Base-by-base conservation (phyloP, 2,329 filamentous ascomycete genomes). In the Chlorencoelia australis region DNA sequence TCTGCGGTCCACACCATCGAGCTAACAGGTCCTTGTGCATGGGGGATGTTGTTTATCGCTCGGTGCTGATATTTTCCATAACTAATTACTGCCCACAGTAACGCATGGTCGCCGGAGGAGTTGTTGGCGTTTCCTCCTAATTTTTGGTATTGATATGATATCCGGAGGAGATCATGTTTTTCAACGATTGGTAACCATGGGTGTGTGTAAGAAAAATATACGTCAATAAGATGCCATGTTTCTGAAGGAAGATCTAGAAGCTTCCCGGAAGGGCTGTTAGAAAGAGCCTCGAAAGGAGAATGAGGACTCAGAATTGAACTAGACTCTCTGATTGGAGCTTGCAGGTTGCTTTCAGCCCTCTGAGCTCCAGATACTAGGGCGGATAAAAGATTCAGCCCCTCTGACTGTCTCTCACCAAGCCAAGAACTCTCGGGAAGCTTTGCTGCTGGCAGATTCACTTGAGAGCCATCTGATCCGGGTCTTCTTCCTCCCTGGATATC, bases 151-250 rank as follows among this genome's bases (percentile, higher is more conserved):
- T 56, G 53, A 30, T 56, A 52, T 6, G 52, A 55, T 2, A 47
- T 49, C 21, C 50, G 43, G 13, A 56, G 31, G 6, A 57, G 37
- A 44, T 56, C 50, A 40, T 79, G 71, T 43, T 77, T 80, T 44
- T 85, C 77, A 8, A 80, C 64, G 17, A 88, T 75, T 0, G 82
- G 82, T 17, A 88, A 67, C 82, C 82, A 88, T 35, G 71, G 75
- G 53, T 87, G 79, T 0, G 78, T 83, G 48, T 83, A 84, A 1
- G 79, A 73, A 41, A 84, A 82, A 53, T 85, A 87, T 4, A 81
- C 67, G 46, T 86, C 79, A 25, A 87, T 60, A 4, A 87, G 65
- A 40, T 53, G 48, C 53, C 53, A 57, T 1, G 54, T 52, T 16
- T 54, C 51, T 4, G 51, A 49, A 11, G 53, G 54, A 11, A 57